phyloP scores from a whole-genome alignment of 257 asterid genomes.

The Asclepias syriaca region DNA sequence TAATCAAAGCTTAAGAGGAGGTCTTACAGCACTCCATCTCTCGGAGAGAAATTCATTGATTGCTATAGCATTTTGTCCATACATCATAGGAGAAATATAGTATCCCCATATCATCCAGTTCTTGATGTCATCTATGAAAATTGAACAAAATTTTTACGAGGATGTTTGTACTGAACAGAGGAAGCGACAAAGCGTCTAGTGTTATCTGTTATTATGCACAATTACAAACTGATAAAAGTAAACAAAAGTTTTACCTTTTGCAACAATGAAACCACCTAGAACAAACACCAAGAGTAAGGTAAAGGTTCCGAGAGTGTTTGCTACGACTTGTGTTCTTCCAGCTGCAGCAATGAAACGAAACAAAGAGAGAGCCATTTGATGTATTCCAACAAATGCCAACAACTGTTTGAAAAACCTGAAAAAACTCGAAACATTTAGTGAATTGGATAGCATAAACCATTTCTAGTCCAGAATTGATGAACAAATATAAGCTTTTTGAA shows the following conservation, averaged over 20 bases:
- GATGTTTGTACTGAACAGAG: neutral
- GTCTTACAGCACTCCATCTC: slow-evolving; percentile 77
- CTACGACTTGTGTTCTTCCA: slow-evolving; percentile 72
- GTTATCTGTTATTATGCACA: neutral
- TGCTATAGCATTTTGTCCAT: slow-evolving; percentile 87
- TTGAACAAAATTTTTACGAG: neutral
- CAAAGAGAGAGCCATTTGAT: slow-evolving; percentile 78
- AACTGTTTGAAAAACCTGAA: slow-evolving; percentile 71
- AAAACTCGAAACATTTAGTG: neutral
- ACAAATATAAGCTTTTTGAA: neutral
- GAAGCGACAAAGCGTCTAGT: neutral
- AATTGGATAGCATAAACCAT: neutral
- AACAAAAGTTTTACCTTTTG: slow-evolving; percentile 40
- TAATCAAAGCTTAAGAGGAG: neutral
- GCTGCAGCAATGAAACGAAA: slow-evolving; percentile 73
- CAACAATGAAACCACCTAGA: slow-evolving; percentile 71
- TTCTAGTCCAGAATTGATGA: neutral
- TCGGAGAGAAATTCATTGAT: slow-evolving; percentile 73
- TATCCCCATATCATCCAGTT: slow-evolving; percentile 94
- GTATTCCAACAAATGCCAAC: slow-evolving; percentile 61
- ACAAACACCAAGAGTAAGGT: slow-evolving; percentile 59
- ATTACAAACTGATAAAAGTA: neutral
- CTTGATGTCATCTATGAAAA: slow-evolving; percentile 54
- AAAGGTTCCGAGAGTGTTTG: slow-evolving; percentile 68
- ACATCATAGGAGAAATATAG: slow-evolving; percentile 86